Base-by-base conservation (phyloP, 2,329 filamentous ascomycete genomes). In the Fusarium proliferatum region DNA sequence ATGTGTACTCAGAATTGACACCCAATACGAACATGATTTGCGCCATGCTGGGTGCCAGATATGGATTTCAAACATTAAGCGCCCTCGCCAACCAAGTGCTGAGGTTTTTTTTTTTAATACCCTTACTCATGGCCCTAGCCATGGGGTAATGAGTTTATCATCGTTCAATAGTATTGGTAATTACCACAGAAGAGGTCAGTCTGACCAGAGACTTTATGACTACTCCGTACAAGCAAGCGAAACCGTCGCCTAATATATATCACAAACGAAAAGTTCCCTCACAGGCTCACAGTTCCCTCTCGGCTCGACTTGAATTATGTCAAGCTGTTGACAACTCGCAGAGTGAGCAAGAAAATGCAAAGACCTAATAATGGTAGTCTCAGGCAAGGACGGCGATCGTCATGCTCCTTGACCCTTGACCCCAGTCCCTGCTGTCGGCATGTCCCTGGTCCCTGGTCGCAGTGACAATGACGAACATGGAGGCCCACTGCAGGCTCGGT, bases 401-500 rank as follows among this genome's bases (percentile, higher is more conserved):
- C 58, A 67, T 65, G 51, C 61, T 72, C 64, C 58, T 55, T 48
- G 13, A 45, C 45, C 63, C 64, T 48, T 66, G 65, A 66, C 55
- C 69, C 66, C 36, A 61, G 59, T 63, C 56, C 33, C 28, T 33
- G 46, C 28, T 36, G 41, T 59, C 42, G 56, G 30, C 33, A 59
- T 49, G 33, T 49, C 42, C 56, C 41, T 49, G 34, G 19, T 36
- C 56, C 56, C 42, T 49, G 46, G 42, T 59, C 55, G 58, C 56
- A 71, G 67, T 67, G 67, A 65, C 67, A 77, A 77, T 78, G 76
- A 78, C 74, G 76, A 77, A 76, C 73, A 76, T 77, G 71, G 65
- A 73, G 72, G 72, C 64, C 75, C 72, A 76, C 73, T 65, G 61
- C 67, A 78, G 71, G 73, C 69, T 78, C 76, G 76, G 76, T 78